phyloP scores from a whole-genome alignment of 225 moss, liverwort and hornwort genomes.

The Physcomitrium patens region DNA sequence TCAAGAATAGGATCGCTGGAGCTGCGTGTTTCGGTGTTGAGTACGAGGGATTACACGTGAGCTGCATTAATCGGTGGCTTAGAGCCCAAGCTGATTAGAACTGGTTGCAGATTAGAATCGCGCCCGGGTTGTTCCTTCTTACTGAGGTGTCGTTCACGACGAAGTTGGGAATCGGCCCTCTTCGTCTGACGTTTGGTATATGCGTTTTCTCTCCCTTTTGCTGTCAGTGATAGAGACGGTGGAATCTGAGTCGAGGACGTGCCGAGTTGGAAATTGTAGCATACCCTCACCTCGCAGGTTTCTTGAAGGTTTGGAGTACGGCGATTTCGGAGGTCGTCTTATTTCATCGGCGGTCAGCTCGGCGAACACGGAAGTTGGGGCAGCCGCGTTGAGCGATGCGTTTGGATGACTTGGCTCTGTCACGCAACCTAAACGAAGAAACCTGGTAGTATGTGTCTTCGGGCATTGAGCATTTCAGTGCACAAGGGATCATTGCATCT shows the following conservation, averaged over 20 bases:
- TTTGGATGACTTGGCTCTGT: background rate
- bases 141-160: background rate
- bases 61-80: background rate
- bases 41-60: background rate
- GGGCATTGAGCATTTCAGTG: constrained; percentile 2
- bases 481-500: background rate
- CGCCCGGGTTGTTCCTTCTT: background rate
- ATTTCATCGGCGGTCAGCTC: constrained; percentile 1
- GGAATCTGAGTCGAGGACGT: background rate
- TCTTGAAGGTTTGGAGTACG: background rate
- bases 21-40: background rate
- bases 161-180: background rate
- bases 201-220: background rate
- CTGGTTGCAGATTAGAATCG: background rate
- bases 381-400: background rate
- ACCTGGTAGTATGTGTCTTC: constrained; percentile 12
- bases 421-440: background rate
- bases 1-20: background rate
- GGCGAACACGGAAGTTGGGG: background rate
- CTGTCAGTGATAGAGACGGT: background rate
- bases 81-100: background rate
- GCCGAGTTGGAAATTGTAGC: background rate
- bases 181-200: background rate
- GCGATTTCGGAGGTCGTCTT: background rate
- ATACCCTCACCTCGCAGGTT: background rate